Evolutionary conservation across 306 rosid species (phyloP), one percentile per base, ranked within the genome.

Genomic region (Cucurbita moschata): DNA sequence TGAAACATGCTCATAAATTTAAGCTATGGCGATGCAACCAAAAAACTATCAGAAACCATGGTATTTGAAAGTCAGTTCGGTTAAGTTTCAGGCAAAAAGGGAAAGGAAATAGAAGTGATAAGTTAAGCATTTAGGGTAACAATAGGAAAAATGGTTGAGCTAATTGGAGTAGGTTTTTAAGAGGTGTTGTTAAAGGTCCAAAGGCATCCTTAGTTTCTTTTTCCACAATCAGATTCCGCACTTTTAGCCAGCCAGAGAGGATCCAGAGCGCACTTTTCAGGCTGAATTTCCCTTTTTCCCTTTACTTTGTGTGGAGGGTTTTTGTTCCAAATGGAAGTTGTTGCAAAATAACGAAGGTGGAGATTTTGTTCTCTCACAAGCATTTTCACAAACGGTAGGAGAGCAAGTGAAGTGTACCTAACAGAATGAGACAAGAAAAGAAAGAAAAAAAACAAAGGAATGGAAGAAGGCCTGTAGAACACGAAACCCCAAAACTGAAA

Each of bases 391-490:
- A 70, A 70, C 59, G 35, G 74, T 35, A 51, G 46, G 37, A 53
- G 64, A 42, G 56, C 56, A 57, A 74, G 58, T 74, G 67, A 23
- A 69, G 77, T 58, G 30, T n/a, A 74, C 47, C 26, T 46, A 39
- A 23, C 63, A 54, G 70, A 61, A 9, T 42, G 78, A 56, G 56
- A 49, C 55, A 46, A 61, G 58, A 71, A 72, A 55, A 30, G 35
- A 30, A 30, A 2, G 35, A 2, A 30, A 30, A 30, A 30, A 21
- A 21, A 21, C 1, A 30, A 30, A 30, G 35, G 35, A 30, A 43
- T 74, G 63, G 60, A 81, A 78, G 88, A 88, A 84, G 76, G 79
- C 77, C 81, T 75, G 42, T 57, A 72, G 78, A 84, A 79, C 89
- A 92, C 89, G 96, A 80, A 88, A 74, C 44, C 42, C 85, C 72